Evolutionary conservation across 73 alveolate genomes (phyloP).

Genomic region (Tetrahymena elliotti): DNA sequence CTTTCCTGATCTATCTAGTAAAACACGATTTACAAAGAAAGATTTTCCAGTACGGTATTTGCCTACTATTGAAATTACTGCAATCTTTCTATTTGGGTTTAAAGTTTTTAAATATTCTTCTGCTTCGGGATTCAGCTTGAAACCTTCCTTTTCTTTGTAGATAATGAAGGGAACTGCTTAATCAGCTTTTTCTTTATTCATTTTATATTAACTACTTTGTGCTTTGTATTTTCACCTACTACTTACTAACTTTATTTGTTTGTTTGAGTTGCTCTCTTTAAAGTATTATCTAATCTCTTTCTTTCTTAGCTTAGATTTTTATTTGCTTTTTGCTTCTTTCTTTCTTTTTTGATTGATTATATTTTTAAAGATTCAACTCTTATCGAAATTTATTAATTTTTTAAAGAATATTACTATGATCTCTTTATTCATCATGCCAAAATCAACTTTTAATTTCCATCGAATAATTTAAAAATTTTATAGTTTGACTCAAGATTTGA

Average conservation of each 20-base stretch:
- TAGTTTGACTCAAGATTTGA: background rate
- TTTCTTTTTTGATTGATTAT: background rate
- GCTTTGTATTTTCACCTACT: background rate
- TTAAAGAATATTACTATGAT: background rate
- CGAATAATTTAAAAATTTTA: background rate
- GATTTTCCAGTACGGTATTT: constrained; percentile 91
- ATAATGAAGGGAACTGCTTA: background rate
- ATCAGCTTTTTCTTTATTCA: background rate
- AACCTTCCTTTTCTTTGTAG: background rate
- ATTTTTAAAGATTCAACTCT: background rate
- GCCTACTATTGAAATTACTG: constrained; percentile 89
- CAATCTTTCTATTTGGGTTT: constrained; percentile 48
- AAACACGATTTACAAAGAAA: constrained; percentile 64
- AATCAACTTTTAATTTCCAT: background rate
- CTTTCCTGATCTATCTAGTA: constrained; percentile 41
- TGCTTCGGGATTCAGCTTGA: background rate
- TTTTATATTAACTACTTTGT: background rate
- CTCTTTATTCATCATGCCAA: background rate
- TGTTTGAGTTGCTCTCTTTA: background rate
- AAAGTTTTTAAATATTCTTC: background rate
- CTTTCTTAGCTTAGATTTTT: background rate
- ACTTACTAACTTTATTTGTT: no score
- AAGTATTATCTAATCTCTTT: background rate
- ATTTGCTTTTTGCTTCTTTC: background rate
- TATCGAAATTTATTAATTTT: background rate